phyloP scores from a whole-genome alignment of 495 filamentous ascomycete genomes.

The Massariosphaeria phaeospora region DNA sequence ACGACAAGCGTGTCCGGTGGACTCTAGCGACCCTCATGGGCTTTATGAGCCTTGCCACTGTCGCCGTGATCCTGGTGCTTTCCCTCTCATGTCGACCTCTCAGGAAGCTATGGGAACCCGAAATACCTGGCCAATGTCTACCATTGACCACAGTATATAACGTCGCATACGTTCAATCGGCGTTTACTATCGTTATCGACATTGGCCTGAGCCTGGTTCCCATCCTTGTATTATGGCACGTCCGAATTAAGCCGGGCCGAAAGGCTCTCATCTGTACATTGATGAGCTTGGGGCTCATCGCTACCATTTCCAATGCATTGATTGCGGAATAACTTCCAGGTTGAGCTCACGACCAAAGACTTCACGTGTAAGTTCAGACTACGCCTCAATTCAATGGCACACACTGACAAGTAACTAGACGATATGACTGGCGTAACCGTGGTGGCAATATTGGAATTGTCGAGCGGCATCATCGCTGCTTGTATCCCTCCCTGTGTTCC shows the following conservation, averaged over 20 bases:
- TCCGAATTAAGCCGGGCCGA: neutral
- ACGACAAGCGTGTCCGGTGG: neutral
- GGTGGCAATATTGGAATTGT: neutral
- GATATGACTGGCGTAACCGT: neutral
- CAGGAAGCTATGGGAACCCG: neutral
- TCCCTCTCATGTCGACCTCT: neutral
- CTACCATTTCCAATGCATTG: neutral
- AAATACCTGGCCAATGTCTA: neutral
- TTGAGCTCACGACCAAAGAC: neutral
- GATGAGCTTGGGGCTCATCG: neutral
- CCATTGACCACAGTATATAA: neutral
- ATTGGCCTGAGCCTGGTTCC: neutral
- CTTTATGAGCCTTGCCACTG: conserved; percentile 1
- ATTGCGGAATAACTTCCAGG: neutral
- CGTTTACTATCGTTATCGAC: neutral
- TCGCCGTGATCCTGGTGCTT: neutral
- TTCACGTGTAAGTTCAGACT: neutral
- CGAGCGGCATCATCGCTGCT: neutral
- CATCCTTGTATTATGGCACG: neutral
- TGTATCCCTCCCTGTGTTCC: neutral
- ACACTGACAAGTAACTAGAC: neutral
- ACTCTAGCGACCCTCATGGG: conserved; percentile 1
- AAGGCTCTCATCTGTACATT: neutral
- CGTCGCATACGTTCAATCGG: neutral
- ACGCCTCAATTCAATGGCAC: neutral